Evolutionary conservation across 805 yeast genomes (phyloP), one percentile per base, ranked within the genome.

Genomic region (Komagataella pastoris): DNA sequence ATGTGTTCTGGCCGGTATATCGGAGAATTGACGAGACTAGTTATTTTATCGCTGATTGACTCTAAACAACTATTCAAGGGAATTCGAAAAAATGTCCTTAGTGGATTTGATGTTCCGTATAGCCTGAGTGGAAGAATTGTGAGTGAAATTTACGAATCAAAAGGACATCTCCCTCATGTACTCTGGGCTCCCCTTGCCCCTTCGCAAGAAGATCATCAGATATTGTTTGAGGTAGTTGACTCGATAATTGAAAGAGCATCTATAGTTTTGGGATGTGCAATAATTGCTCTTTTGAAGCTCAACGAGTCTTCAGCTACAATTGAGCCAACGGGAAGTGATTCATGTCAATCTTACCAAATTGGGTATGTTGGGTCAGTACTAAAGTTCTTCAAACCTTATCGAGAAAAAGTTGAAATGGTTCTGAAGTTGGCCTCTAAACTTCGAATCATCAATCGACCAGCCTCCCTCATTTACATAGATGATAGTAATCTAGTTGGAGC

Each of bases 1-100:
- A 61, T 79, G 63, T 70, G 80, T 30, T 66, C 79, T 23, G 83
- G 84, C 1, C 64, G 85, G 54, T 77, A 79, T 60, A 61, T 80
- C 46, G 76, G 80, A 40, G 85, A 80, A 58, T 57, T 78, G 51
- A 58, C 76, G 5, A 64, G 85, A 47, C 59, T 75, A 48, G 70
- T 70, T 3, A 49, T 76, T 45, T 54, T 65, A 17, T 75, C 68
- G 47, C 55, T 72, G 58, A 57, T 65, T 19, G 61, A 59, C 12
- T 14, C 43, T 4, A 47, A 50, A 8, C 54, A 57, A 46, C 6
- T 57, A 7, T 57, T 57, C 48, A 23, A 12, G 1, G 54, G 49
- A 1, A 48, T 53, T 10, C 40, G 14, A 30, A 46, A 51, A 17
- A 21, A 19, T 10, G 12, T 17, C 2, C 47, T 49, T 17, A 30